Percentiles rank a stretch among this genome's conserved stretches.
phyloP scores from a whole-genome alignment of 352 stramenopile species.

The Ophiocytium majus region DNA sequence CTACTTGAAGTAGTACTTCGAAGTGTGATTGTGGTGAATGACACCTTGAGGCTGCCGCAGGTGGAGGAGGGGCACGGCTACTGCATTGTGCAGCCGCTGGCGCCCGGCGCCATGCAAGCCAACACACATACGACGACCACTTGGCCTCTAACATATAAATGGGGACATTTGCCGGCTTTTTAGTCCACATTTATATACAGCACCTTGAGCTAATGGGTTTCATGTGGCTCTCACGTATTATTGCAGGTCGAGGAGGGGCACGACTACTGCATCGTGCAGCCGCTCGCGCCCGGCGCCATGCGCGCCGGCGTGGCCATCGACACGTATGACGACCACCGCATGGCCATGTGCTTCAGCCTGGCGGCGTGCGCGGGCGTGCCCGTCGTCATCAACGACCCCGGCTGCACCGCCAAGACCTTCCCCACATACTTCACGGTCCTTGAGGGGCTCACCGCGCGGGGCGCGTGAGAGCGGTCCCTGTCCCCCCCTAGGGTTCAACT shows the following conservation, averaged over 20 bases:
- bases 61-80: slow-evolving; percentile 78
- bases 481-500: not conserved
- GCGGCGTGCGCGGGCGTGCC: slow-evolving; percentile 86
- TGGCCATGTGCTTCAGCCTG: slow-evolving; percentile 93
- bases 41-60: too few species aligned
- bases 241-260: slow-evolving; percentile 69
- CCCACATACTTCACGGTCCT: slow-evolving; percentile 89
- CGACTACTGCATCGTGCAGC: slow-evolving; percentile 77
- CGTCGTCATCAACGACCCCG: slow-evolving; percentile 92
- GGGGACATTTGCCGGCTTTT: too few species aligned
- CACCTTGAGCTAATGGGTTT: not conserved
- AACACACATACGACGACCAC: too few species aligned
- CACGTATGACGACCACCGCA: slow-evolving; percentile 95
- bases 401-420: slow-evolving; percentile 96
- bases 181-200: too few species aligned
- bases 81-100: slow-evolving; percentile 72
- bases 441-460: slow-evolving; percentile 39
- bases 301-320: slow-evolving; percentile 69
- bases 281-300: slow-evolving; percentile 54
- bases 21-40: too few species aligned
- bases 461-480: not conserved
- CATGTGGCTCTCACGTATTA: not conserved
- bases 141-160: too few species aligned
- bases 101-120: slow-evolving; percentile 1
- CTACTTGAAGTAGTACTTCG: too few species aligned